Evolutionary conservation across 2,329 filamentous ascomycete genomes (phyloP).

Genomic region (Fusarium sp.): DNA sequence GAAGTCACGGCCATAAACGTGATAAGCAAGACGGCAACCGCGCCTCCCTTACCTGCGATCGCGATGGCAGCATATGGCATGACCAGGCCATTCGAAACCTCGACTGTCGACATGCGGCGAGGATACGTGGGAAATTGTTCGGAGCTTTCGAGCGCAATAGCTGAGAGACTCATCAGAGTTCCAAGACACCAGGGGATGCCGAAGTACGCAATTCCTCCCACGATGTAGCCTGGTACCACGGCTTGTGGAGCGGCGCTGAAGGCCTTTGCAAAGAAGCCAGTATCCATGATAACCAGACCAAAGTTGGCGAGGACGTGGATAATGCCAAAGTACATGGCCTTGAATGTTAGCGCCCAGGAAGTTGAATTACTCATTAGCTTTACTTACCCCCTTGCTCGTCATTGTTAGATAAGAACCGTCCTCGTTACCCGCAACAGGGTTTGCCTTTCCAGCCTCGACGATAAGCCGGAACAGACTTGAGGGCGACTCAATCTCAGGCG

Average conservation of each 20-base stretch:
- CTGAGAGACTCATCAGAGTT: conserved; percentile 62
- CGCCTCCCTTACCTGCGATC: conserved; percentile 76
- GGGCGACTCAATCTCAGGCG: conserved; percentile 61
- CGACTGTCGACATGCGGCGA: conserved; percentile 65
- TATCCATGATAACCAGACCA: conserved; percentile 67
- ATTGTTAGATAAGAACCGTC: conserved; percentile 66
- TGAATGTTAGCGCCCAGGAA: neutral
- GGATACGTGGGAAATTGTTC: conserved; percentile 67
- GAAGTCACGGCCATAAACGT: conserved; percentile 83
- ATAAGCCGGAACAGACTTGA: conserved; percentile 63
- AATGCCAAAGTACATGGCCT: conserved; percentile 64
- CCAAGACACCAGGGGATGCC: conserved; percentile 66
- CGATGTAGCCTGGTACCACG: conserved; percentile 64
- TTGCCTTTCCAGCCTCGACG: conserved; percentile 54
- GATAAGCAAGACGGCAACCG: conserved; percentile 74
- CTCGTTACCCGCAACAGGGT: conserved; percentile 64
- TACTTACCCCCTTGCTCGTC: conserved; percentile 61
- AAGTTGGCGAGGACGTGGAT: conserved; percentile 63
- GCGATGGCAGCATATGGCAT: conserved; percentile 78
- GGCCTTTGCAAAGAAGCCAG: conserved; percentile 65
- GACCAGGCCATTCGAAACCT: conserved; percentile 76
- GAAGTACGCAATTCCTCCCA: conserved; percentile 66
- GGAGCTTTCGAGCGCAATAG: conserved; percentile 59
- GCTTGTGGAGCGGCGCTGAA: conserved; percentile 61
- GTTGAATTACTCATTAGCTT: rapidly evolving